A percentile compares a stretch with the other conserved stretches of the same genome.
These are phyloP conservation scores for Paraglomus brasilianum DNA, from an alignment of 192 early-diverging fungal species.

Conservation along the genomic window DNA sequence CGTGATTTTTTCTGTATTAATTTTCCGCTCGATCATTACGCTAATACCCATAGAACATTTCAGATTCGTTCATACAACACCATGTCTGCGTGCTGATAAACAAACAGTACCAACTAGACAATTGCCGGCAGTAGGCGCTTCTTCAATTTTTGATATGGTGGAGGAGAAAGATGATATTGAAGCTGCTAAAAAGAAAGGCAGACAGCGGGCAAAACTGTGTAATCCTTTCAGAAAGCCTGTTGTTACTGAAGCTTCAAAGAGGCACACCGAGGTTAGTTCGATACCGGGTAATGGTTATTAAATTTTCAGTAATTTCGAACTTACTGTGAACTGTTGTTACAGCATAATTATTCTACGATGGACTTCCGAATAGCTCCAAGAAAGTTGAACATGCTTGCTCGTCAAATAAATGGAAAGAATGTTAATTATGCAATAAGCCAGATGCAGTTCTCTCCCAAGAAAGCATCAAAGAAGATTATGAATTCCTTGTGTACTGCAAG, in stretches of 20 bases:
- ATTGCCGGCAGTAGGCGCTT: not conserved
- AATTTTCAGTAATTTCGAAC: not conserved
- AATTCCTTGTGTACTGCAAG: constrained; percentile 69
- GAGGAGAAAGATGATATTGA: not conserved
- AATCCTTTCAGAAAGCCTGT: not conserved
- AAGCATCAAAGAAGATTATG: constrained; percentile 57
- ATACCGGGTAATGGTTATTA: not conserved
- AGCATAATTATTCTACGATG: constrained; percentile 59
- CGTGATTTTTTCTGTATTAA: no score
- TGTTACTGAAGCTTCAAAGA: not conserved
- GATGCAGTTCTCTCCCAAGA: constrained; percentile 74
- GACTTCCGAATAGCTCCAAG: constrained; percentile 72
- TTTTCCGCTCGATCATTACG: no score
- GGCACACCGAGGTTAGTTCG: not conserved
- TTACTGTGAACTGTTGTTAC: constrained; percentile 1
- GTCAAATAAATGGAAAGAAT: constrained; percentile 64
- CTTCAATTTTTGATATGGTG: not conserved
- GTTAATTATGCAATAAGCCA: constrained; percentile 75
- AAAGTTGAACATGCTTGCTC: constrained; percentile 68
- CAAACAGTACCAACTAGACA: not conserved
- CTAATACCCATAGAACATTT: no score
- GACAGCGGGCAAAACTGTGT: no score
- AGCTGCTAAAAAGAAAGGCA: no score
- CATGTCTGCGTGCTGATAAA: not conserved
- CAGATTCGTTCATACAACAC: no score